Conservation (phyloP, 176 grass and related monocot species). For the Aegilops sharonensis region DNA sequence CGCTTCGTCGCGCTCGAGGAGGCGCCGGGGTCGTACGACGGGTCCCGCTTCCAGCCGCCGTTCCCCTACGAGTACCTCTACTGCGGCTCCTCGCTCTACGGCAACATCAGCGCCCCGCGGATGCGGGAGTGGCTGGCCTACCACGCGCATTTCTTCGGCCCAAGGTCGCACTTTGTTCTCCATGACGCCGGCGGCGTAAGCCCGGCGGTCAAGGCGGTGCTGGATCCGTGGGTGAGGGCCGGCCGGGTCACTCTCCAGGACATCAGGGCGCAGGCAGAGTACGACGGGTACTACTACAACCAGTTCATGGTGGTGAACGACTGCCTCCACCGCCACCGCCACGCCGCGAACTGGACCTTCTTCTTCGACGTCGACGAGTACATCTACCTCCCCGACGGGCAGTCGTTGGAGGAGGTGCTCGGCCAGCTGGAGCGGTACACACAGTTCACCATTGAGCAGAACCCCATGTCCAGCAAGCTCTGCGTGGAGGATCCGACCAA, state of each 20-base stretch:
- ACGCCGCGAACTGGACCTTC: constrained; percentile 85
- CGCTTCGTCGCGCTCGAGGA: constrained; percentile 75
- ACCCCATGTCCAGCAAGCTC: constrained; percentile 85
- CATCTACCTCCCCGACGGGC: constrained; percentile 53
- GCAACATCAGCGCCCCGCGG: constrained; percentile 58
- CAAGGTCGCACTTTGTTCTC: constrained; percentile 64
- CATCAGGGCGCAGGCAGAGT: constrained; percentile 64
- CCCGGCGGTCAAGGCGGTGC: constrained; percentile 52
- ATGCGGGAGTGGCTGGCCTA: constrained; percentile 86
- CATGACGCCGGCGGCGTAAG: constrained; percentile 84
- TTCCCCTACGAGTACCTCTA: constrained; percentile 84
- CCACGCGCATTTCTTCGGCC: constrained; percentile 73
- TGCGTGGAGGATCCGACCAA: constrained; percentile 48
- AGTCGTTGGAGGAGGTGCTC: constrained; percentile 47
- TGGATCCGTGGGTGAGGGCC: constrained; percentile 68
- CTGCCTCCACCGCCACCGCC: constrained; percentile 75
- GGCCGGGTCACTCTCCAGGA: constrained; percentile 67
- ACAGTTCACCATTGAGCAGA: constrained; percentile 96
- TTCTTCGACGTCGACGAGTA: constrained; percentile 95
- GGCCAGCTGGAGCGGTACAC: constrained; percentile 48
- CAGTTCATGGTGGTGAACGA: constrained; percentile 94
- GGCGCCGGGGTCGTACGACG: constrained; percentile 55
- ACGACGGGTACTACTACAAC: constrained; percentile 87
- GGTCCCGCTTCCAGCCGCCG: constrained; percentile 42
- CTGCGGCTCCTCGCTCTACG: constrained; percentile 88